Conservation (phyloP, 2,329 filamentous ascomycete genomes). For the Aspergillus carbonarius region DNA sequence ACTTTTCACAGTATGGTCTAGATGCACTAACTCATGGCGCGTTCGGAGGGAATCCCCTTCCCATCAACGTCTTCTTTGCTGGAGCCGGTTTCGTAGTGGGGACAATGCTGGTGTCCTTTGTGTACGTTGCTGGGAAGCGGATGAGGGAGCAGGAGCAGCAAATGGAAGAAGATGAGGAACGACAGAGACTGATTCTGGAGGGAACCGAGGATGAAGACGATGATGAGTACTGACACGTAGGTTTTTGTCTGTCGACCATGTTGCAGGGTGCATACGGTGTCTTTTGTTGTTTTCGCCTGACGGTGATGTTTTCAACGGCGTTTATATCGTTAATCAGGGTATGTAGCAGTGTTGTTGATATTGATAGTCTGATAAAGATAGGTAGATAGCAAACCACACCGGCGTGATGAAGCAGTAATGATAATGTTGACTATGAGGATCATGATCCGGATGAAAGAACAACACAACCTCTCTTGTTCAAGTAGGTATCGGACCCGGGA, state of each 20-base stretch:
- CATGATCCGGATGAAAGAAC: too few species aligned
- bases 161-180: slow-evolving; percentile 24
- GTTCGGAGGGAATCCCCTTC: slow-evolving; percentile 71
- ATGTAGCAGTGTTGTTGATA: too few species aligned
- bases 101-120: slow-evolving; percentile 63
- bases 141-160: slow-evolving; percentile 13
- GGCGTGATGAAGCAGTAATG: too few species aligned
- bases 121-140: slow-evolving; percentile 39
- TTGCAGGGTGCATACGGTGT: background rate
- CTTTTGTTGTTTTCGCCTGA: too few species aligned
- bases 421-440: too few species aligned
- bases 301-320: too few species aligned
- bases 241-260: background rate
- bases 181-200: slow-evolving; percentile 26
- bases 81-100: slow-evolving; percentile 65
- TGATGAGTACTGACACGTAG: background rate
- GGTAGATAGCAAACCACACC: too few species aligned
- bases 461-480: too few species aligned
- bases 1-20: slow-evolving; percentile 77
- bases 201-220: slow-evolving; percentile 6
- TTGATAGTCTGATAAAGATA: too few species aligned
- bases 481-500: too few species aligned
- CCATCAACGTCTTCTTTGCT: slow-evolving; percentile 71
- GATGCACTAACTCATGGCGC: slow-evolving; percentile 73
- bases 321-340: too few species aligned